Percentiles rank a stretch among this genome's conserved stretches.
phyloP scores from a whole-genome alignment of 2,329 filamentous ascomycete species.

The Zymoseptoria tritici region DNA sequence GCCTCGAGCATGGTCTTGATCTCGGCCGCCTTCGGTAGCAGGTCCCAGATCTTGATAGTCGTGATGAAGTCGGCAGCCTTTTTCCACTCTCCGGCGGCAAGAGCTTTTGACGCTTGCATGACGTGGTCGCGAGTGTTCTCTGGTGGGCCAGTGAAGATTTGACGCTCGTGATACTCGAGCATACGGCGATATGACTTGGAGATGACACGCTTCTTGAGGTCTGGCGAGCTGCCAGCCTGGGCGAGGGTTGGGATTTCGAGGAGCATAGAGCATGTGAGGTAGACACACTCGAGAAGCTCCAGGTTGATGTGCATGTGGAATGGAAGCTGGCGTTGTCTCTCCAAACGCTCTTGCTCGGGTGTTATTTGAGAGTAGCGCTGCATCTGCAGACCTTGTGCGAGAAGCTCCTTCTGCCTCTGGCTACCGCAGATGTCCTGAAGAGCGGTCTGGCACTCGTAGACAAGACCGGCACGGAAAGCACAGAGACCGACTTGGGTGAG shows the following conservation, averaged over 20 bases:
- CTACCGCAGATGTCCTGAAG: constrained; percentile 97
- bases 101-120: constrained; percentile 96
- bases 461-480: constrained; percentile 91
- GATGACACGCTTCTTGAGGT: constrained; percentile 94
- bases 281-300: constrained; percentile 94
- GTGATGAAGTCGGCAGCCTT: constrained; percentile 89
- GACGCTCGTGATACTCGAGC: constrained; percentile 98
- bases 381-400: constrained; percentile 97
- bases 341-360: constrained; percentile 92
- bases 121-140: constrained; percentile 99
- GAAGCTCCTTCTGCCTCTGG: constrained; percentile 92
- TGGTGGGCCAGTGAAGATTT: constrained; percentile 96
- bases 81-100: constrained; percentile 97
- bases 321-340: constrained; percentile 92
- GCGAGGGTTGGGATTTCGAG: constrained; percentile 95
- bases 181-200: constrained; percentile 99
- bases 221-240: constrained; percentile 91
- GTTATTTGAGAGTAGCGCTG: constrained; percentile 94
- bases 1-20: constrained; percentile 97
- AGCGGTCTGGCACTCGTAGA: constrained; percentile 96
- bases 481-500: constrained; percentile 96
- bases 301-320: constrained; percentile 99
- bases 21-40: constrained; percentile 85
- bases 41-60: constrained; percentile 99
- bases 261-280: constrained; percentile 98